These are phyloP conservation scores for Mycena kentingensis DNA, from an alignment of 768 basidiomycete genomes.

Conservation along the genomic window DNA sequence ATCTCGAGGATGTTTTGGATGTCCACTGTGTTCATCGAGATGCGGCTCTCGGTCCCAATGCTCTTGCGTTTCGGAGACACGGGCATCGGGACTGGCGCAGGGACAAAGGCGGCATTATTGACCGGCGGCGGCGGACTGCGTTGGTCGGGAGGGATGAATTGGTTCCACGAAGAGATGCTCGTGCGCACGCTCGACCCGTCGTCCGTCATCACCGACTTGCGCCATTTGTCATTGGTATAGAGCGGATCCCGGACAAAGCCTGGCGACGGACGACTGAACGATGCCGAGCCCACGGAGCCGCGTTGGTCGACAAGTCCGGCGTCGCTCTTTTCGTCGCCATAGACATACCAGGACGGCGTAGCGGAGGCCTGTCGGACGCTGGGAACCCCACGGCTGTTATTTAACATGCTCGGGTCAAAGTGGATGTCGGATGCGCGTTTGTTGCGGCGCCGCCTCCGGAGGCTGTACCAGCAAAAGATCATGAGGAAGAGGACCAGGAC, in stretches of 20 bases:
- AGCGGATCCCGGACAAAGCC: slow-evolving; percentile 36
- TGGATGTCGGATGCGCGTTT: slow-evolving; percentile 20
- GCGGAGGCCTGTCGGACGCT: slow-evolving; percentile 6
- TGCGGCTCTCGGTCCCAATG: slow-evolving; percentile 20
- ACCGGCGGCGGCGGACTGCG: neutral
- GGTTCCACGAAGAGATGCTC: slow-evolving; percentile 39
- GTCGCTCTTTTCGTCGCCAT: slow-evolving; percentile 8
- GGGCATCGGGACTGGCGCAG: neutral
- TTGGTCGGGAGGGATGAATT: slow-evolving; percentile 21
- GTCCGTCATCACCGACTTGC: slow-evolving; percentile 30
- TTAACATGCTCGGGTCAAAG: slow-evolving; percentile 31
- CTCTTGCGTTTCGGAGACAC: neutral
- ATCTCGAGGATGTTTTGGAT: slow-evolving; percentile 59
- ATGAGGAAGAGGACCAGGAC: slow-evolving; percentile 45
- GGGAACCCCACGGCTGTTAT: slow-evolving; percentile 20
- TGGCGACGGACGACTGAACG: slow-evolving; percentile 7
- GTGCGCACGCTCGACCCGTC: slow-evolving; percentile 17
- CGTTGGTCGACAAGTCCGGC: neutral
- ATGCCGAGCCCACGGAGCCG: slow-evolving; percentile 8
- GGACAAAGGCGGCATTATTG: no score
- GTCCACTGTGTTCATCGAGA: slow-evolving; percentile 43
- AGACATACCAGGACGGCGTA: neutral
- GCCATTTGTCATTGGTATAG: slow-evolving; percentile 36
- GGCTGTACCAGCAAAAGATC: slow-evolving; percentile 45
- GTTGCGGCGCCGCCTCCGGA: slow-evolving; percentile 41